A percentile compares a stretch with the other conserved stretches of the same genome.
Evolutionary conservation across 129 eudicot species (phyloP).

Genomic region (Artemisia tridentata): DNA sequence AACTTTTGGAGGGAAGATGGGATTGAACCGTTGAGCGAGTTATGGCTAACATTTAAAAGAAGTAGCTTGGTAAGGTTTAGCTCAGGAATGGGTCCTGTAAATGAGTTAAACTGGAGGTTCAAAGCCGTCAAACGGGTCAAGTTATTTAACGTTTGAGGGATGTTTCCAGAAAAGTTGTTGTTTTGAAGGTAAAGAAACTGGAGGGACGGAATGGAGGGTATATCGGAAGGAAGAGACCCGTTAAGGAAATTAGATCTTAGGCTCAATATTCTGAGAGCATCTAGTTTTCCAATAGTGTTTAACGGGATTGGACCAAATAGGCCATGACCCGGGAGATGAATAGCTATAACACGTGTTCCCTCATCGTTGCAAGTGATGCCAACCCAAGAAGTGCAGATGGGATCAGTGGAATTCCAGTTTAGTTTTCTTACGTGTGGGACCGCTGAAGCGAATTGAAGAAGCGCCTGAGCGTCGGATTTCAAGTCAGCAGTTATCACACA

Average conservation of each 20-base stretch:
- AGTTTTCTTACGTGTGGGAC: constrained; percentile 75
- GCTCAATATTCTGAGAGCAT: constrained; percentile 65
- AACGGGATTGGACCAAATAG: constrained; percentile 72
- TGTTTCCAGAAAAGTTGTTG: constrained; percentile 57
- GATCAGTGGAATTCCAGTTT: constrained; percentile 58
- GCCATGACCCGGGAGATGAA: constrained; percentile 88
- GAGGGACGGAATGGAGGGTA: constrained; percentile 67
- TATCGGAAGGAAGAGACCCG: constrained; percentile 72
- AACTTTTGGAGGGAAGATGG: constrained; percentile 63
- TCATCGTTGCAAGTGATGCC: constrained; percentile 70
- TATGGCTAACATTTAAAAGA: constrained; percentile 60
- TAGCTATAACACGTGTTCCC: constrained; percentile 58
- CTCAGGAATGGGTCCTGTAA: constrained; percentile 63
- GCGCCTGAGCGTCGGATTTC: constrained; percentile 58
- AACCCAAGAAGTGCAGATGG: constrained; percentile 74
- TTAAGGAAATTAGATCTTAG: constrained; percentile 68
- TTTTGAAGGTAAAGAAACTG: constrained; percentile 64
- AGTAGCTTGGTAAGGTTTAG: constrained; percentile 53
- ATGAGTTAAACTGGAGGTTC: constrained; percentile 59
- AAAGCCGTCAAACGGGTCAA: constrained; percentile 53
- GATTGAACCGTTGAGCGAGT: constrained; percentile 62
- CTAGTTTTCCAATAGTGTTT: constrained; percentile 56
- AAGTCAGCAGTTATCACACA: constrained; percentile 45
- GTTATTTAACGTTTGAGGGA: constrained; percentile 43
- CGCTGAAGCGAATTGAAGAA: constrained; percentile 63